Conservation (phyloP, 192 early-diverging fungal genomes). For the Coemansia sp. region DNA sequence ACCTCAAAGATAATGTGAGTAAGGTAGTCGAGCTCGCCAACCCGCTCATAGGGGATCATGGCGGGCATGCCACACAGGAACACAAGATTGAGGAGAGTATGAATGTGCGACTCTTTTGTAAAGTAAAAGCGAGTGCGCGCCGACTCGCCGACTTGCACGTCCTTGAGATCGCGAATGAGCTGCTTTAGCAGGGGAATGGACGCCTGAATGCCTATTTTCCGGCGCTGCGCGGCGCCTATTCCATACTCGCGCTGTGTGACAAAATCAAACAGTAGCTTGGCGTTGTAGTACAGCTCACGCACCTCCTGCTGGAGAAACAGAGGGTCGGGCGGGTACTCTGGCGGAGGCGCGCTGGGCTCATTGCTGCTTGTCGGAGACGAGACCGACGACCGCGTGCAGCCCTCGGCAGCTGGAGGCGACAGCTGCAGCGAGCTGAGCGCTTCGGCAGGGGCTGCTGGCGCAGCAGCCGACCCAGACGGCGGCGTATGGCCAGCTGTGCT, state of each 20-base stretch:
- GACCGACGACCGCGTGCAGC: neutral
- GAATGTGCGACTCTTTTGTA: slow-evolving; percentile 93
- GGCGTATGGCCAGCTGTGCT: neutral
- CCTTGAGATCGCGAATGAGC: slow-evolving; percentile 68
- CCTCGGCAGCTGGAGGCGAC: neutral
- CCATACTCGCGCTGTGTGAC: slow-evolving; percentile 93
- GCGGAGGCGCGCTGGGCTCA: slow-evolving; percentile 3
- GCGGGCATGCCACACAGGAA: slow-evolving; percentile 80
- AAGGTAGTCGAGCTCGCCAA: slow-evolving; percentile 91
- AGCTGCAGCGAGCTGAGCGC: neutral
- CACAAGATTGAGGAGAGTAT: slow-evolving; percentile 87
- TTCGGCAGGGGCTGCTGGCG: neutral
- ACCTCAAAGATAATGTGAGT: slow-evolving; percentile 98
- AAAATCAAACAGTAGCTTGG: slow-evolving; percentile 89
- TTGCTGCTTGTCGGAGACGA: neutral
- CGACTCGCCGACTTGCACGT: slow-evolving; percentile 5
- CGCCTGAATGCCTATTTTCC: slow-evolving; percentile 79
- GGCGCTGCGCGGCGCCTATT: slow-evolving; percentile 74
- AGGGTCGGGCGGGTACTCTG: slow-evolving; percentile 44
- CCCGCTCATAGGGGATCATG: slow-evolving; percentile 55
- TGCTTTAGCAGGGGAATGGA: slow-evolving; percentile 71
- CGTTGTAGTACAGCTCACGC: slow-evolving; percentile 70
- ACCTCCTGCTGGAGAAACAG: slow-evolving; percentile 53
- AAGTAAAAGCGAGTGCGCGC: slow-evolving; percentile 81
- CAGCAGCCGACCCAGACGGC: too few species aligned